Evolutionary conservation across 1,284 basidiomycete genomes (phyloP).

Genomic region (Ceraceosorus guamensis): DNA sequence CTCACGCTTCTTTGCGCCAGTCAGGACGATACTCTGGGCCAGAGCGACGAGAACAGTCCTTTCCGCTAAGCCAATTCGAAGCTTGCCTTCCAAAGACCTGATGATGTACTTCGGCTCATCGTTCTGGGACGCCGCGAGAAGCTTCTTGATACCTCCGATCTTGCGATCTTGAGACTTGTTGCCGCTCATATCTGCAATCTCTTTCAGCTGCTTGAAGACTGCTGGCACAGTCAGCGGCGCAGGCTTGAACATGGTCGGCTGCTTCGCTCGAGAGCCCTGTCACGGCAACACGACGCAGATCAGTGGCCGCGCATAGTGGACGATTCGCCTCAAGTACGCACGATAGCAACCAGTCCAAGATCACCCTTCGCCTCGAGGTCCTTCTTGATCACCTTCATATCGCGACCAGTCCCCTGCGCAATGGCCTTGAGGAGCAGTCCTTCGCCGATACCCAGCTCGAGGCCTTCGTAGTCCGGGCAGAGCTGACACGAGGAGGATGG

Average conservation of each 20-base stretch:
- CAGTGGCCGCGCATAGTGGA: no score
- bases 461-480: slow-evolving; percentile 88
- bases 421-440: slow-evolving; percentile 91
- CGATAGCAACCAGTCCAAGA: slow-evolving; percentile 89
- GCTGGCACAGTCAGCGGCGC: slow-evolving; percentile 79
- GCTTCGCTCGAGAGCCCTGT: slow-evolving; percentile 86
- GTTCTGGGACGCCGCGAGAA: slow-evolving; percentile 81
- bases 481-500: no score
- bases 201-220: slow-evolving; percentile 53
- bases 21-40: slow-evolving; percentile 36
- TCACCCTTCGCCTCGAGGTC: slow-evolving; percentile 93
- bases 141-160: slow-evolving; percentile 86
- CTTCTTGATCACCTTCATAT: slow-evolving; percentile 71
- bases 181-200: slow-evolving; percentile 65
- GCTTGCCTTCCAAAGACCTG: slow-evolving; percentile 89
- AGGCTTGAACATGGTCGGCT: slow-evolving; percentile 90
- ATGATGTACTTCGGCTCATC: slow-evolving; percentile 92
- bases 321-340: no score
- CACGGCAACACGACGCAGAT: no score
- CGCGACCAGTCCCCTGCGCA: slow-evolving; percentile 84
- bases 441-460: slow-evolving; percentile 95
- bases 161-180: slow-evolving; percentile 60
- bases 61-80: slow-evolving; percentile 94
- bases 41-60: slow-evolving; percentile 58
- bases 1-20: no score